Conservation (phyloP, 306 rosid genomes). For the Vigna unguiculata region DNA sequence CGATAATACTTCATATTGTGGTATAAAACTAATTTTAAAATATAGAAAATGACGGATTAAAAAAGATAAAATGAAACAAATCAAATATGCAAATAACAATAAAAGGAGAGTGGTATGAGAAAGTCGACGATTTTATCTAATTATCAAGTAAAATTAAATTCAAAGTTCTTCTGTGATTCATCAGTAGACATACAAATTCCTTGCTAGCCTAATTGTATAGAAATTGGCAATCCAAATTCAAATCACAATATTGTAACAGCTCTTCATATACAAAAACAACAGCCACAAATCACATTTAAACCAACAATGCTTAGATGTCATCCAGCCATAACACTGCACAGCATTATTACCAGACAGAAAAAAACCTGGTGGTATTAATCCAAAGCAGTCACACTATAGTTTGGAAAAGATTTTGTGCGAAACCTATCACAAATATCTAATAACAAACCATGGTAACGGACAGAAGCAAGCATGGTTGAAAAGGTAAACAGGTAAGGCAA, state of each 20-base stretch:
- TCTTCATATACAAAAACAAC: neutral
- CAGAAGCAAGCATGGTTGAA: constrained; percentile 13
- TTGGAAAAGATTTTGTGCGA: neutral
- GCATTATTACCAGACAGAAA: neutral
- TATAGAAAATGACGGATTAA: no score
- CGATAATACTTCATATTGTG: no score
- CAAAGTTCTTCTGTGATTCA: neutral
- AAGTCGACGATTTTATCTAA: no score
- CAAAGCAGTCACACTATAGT: neutral
- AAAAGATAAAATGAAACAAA: no score
- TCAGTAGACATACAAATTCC: neutral
- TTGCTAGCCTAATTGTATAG: neutral
- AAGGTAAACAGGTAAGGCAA: neutral
- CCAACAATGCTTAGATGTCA: no score
- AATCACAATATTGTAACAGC: neutral
- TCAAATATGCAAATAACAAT: no score
- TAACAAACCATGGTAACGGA: neutral
- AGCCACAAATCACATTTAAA: no score
- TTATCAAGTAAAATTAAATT: no score
- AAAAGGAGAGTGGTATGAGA: no score
- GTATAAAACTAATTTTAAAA: no score
- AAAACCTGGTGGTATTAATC: neutral
- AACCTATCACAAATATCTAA: neutral
- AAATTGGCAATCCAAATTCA: neutral
- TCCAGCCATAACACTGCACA: neutral